Conservation (phyloP, 805 yeast species). For the Candida arabinofermentans region DNA sequence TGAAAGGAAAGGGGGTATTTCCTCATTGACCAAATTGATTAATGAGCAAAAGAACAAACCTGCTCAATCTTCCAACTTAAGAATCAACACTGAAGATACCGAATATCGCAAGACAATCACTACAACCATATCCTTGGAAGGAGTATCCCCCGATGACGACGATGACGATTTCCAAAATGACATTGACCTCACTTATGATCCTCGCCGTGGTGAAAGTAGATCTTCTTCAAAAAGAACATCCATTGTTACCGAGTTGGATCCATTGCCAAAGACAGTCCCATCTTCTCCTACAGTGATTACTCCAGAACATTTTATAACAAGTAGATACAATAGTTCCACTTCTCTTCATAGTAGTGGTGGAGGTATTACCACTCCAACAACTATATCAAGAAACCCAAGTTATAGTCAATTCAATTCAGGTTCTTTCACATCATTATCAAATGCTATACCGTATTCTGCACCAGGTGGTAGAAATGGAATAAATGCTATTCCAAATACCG, state of each 20-base stretch:
- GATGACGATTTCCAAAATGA: slow-evolving; percentile 15
- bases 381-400: slow-evolving; percentile 12
- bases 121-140: slow-evolving; percentile 33
- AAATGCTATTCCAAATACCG: slow-evolving; percentile 20
- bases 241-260: background rate
- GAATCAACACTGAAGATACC: slow-evolving; percentile 15
- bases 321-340: background rate
- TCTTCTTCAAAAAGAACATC: background rate
- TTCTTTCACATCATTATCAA: slow-evolving; percentile 43
- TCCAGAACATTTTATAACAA: background rate
- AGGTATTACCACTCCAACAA: slow-evolving; percentile 7
- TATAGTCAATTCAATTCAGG: slow-evolving; percentile 17
- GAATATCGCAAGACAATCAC: slow-evolving; percentile 28
- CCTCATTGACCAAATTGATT: slow-evolving; percentile 33
- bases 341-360: background rate
- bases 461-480: slow-evolving; percentile 52
- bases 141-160: slow-evolving; percentile 29
- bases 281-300: background rate
- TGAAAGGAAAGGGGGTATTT: slow-evolving; percentile 23
- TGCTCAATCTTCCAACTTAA: slow-evolving; percentile 12
- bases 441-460: slow-evolving; percentile 65
- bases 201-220: slow-evolving; percentile 4
- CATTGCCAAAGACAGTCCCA: background rate
- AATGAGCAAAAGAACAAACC: slow-evolving; percentile 24
- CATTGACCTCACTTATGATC: slow-evolving; percentile 8